A percentile compares a stretch with the other conserved stretches of the same genome.
These are phyloP conservation scores for Hyaloperonospora arabidopsidis DNA, from an alignment of 352 stramenopile genomes.

Conservation along the genomic window DNA sequence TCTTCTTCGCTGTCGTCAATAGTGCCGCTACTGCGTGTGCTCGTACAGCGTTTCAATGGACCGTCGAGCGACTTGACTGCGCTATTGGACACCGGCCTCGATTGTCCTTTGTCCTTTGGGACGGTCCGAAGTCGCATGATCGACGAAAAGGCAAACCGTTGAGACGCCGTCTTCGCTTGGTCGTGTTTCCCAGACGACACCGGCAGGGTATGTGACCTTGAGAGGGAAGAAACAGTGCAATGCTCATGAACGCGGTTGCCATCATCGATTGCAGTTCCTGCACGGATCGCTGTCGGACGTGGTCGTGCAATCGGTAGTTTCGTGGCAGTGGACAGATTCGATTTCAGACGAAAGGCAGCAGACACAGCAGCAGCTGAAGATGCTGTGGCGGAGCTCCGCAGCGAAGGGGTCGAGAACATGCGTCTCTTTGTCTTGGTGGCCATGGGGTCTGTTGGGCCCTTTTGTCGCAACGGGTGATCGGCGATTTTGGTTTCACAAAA, in stretches of 20 bases:
- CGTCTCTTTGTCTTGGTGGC: slow-evolving; percentile 25
- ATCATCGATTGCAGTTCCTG: not conserved
- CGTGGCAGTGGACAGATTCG: slow-evolving; percentile 29
- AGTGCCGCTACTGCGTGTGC: not conserved
- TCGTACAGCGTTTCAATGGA: slow-evolving; percentile 10
- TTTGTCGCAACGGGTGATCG: too few relatives aligned
- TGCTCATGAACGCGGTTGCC: slow-evolving; percentile 8
- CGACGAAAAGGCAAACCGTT: slow-evolving; percentile 27
- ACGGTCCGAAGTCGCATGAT: slow-evolving; percentile 20
- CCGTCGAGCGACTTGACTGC: slow-evolving; percentile 9
- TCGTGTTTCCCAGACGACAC: slow-evolving; percentile 17
- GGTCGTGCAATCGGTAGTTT: slow-evolving; percentile 27
- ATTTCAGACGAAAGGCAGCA: slow-evolving; percentile 26
- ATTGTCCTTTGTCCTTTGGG: slow-evolving; percentile 21
- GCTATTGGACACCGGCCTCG: slow-evolving; percentile 7
- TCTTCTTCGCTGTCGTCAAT: slow-evolving; percentile 15
- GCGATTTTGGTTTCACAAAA: too few relatives aligned
- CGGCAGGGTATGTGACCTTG: slow-evolving; percentile 17
- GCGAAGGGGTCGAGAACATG: slow-evolving; percentile 31
- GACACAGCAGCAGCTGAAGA: slow-evolving; percentile 29
- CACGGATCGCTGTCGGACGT: slow-evolving; percentile 10
- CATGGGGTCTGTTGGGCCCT: too few relatives aligned
- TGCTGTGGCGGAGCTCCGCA: slow-evolving; percentile 33
- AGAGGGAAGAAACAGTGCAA: slow-evolving; percentile 3
- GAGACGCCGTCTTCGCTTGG: slow-evolving; percentile 9